These are phyloP conservation scores for Globisporangium radiosum DNA, from an alignment of 352 stramenopile species.

Conservation along the genomic window DNA sequence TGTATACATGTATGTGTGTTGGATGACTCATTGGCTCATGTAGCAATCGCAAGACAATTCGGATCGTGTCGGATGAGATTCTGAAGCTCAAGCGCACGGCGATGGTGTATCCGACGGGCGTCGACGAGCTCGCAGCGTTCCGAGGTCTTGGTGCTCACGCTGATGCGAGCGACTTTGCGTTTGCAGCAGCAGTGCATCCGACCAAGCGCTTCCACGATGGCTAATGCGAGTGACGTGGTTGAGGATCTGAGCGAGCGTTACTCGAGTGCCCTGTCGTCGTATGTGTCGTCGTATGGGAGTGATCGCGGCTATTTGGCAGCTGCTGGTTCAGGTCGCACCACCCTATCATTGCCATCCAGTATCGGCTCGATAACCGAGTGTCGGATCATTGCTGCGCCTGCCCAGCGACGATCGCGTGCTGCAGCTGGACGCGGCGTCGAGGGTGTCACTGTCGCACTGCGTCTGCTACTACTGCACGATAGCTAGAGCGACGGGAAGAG, in stretches of 20 bases:
- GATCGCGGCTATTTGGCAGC: neutral
- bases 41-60: constrained; percentile 43
- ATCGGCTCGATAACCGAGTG: no score
- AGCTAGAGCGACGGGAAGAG: neutral
- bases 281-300: neutral
- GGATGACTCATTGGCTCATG: no score
- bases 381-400: neutral
- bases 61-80: constrained; percentile 35
- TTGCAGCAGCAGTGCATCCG: constrained; percentile 1
- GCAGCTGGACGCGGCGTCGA: neutral
- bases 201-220: neutral
- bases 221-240: neutral
- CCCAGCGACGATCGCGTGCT: neutral
- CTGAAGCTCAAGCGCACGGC: constrained; percentile 38
- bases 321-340: no score
- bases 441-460: neutral
- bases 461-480: neutral
- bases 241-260: no score
- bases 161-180: neutral
- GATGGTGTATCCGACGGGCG: constrained; percentile 4
- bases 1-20: neutral
- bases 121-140: constrained; percentile 10
- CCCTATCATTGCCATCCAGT: no score
- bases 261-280: neutral
- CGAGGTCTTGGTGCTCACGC: neutral